These are phyloP conservation scores for Aegilops umbellulata DNA, from an alignment of 176 grass and related monocot species.

Conservation along the genomic window DNA sequence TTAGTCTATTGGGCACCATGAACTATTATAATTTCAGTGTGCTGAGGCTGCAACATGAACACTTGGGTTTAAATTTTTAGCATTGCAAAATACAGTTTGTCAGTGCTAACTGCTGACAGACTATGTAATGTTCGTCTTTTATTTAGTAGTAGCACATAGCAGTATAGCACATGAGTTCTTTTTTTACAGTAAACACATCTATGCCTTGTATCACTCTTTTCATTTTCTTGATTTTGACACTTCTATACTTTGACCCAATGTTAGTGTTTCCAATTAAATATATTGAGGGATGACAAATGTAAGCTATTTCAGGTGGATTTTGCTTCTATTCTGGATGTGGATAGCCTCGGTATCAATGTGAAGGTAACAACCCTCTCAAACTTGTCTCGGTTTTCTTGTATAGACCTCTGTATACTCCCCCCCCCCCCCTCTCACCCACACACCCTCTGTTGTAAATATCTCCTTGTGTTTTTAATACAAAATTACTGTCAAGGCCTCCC, in stretches of 20 bases:
- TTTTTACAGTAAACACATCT: not conserved
- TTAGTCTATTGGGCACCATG: not conserved
- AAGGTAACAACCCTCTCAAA: constrained; percentile 51
- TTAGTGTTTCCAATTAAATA: not conserved
- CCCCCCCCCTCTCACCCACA: too few species aligned
- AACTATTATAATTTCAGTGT: constrained; percentile 1
- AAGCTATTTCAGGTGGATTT: constrained; percentile 75
- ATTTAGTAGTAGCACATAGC: not conserved
- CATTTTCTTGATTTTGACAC: not conserved
- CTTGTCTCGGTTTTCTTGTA: not conserved
- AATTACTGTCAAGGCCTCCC: too few species aligned
- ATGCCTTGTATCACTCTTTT: not conserved
- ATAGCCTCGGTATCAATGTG: constrained; percentile 92
- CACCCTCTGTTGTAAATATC: too few species aligned
- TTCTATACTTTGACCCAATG: constrained; percentile 1
- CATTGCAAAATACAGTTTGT: not conserved
- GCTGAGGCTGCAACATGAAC: not conserved
- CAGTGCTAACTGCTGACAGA: not conserved
- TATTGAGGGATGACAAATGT: constrained; percentile 22
- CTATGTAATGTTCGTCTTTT: too few species aligned
- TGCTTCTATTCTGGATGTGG: constrained; percentile 84
- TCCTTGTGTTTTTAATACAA: too few species aligned
- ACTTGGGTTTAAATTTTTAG: not conserved
- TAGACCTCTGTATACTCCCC: too few species aligned
- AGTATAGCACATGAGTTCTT: not conserved